Evolutionary conservation across 495 filamentous ascomycete genomes (phyloP).

Genomic region (Penicillium pancosmium): DNA sequence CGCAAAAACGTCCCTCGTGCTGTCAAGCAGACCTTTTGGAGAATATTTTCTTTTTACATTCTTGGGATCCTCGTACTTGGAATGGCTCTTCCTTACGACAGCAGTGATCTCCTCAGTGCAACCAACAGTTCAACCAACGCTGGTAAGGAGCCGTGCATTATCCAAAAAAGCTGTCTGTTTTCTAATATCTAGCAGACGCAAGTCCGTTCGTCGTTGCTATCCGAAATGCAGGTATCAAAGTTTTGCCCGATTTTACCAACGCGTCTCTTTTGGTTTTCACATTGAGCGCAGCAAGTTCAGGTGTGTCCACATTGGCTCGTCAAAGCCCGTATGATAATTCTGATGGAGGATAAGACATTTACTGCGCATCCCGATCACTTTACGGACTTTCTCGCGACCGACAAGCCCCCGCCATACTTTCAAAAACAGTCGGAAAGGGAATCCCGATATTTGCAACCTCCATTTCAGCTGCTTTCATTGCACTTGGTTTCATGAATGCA

Average conservation of each 20-base stretch:
- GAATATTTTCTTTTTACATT: conserved; percentile 76
- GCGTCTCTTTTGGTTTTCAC: neutral
- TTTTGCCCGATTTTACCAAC: neutral
- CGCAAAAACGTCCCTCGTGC: conserved; percentile 68
- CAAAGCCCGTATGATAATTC: neutral
- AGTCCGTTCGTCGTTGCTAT: conserved; percentile 79
- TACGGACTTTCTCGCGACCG: neutral
- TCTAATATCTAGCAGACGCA: neutral
- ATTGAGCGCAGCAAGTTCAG: neutral
- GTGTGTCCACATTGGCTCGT: neutral
- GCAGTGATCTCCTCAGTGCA: conserved; percentile 43
- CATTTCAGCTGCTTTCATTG: neutral
- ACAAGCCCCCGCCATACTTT: neutral
- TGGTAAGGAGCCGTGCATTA: neutral
- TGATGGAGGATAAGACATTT: neutral
- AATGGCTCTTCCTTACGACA: conserved; percentile 64
- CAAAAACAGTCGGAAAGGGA: neutral
- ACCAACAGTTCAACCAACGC: conserved; percentile 54
- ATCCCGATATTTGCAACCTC: neutral
- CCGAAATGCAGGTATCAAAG: conserved; percentile 61
- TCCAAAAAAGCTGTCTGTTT: neutral
- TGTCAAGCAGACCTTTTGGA: conserved; percentile 76
- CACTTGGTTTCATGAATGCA: neutral
- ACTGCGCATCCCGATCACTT: neutral
- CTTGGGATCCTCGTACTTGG: conserved; percentile 73